Evolutionary conservation across 495 filamentous ascomycete genomes (phyloP), one percentile per base, ranked within the genome.

Genomic region (Xylaria castorea): DNA sequence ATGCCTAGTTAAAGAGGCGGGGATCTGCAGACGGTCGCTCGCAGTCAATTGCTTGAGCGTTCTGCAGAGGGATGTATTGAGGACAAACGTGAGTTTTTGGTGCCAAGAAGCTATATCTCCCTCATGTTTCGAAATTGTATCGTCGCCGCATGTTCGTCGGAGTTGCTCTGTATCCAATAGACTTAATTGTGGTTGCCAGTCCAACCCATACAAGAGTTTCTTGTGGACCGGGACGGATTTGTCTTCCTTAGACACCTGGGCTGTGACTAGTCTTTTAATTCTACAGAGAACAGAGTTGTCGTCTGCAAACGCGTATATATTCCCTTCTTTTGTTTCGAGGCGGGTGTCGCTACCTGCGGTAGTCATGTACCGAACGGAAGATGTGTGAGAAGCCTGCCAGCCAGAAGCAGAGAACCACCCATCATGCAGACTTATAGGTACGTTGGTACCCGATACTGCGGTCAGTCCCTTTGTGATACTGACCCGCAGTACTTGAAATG

Each of bases 131-230:
- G 36, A 38, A 40, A 71, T 72, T 1, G 51, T 51, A n/a, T 77
- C 58, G 25, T 68, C 77, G 20, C 71, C 71, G 55, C 74, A 75
- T 0, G 61, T 57, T 20, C 25, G 36, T 27, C 32, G 53, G 6
- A 80, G 69, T 48, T 81, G 71, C 46, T 76, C 46, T 12, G 70
- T 71, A 12, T 66, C 62, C 20, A 81, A 64, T 53, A 77, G 30
- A 69, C 79, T 80, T 12, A 80, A 68, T 44, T 81, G 76, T 0
- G 80, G 80, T 64, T 80, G 75, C 80, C 80, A 82, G 12, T 77
- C 76, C 20, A 80, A 65, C 22, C 71, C 69, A 34, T 80, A 76
- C 6, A 81, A 66, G 55, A 79, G 68, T 68, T 76, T 81, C 40
- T 72, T 75, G 27, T 61, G 14, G 38, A 50, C 20, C n/a, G 73